Percentiles rank a stretch among this genome's conserved stretches.
phyloP scores from a whole-genome alignment of 148 eudicot species.

The Spergularia marina region DNA sequence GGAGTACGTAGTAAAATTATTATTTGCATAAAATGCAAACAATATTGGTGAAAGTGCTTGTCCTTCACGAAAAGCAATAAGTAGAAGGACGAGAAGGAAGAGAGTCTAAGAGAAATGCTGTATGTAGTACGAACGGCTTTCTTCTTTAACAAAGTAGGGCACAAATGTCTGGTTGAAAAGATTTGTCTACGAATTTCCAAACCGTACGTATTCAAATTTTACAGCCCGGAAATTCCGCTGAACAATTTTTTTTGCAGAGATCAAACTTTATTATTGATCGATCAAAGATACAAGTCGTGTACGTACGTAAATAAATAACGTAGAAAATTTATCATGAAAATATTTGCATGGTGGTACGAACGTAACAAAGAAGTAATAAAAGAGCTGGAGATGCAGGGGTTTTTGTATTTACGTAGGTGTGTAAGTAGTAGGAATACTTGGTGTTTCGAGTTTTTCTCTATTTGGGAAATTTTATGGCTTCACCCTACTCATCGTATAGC shows the following conservation, averaged over 20 bases:
- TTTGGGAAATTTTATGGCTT: slow-evolving; percentile 1
- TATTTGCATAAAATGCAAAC: background rate
- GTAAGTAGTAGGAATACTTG: background rate
- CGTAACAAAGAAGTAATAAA: background rate
- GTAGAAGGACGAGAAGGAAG: background rate
- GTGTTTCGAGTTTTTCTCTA: slow-evolving; percentile 12
- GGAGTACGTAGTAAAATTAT: background rate
- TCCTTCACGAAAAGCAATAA: background rate
- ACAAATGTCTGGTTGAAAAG: slow-evolving; percentile 20
- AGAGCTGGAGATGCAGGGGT: slow-evolving; percentile 6
- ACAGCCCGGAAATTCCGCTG: slow-evolving; percentile 30
- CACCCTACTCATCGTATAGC: background rate
- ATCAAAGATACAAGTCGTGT: background rate
- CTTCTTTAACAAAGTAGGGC: slow-evolving; percentile 4
- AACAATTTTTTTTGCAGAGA: background rate
- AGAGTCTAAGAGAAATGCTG: background rate
- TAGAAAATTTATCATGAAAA: background rate
- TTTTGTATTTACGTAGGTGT: background rate
- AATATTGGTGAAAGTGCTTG: background rate
- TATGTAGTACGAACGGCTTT: background rate
- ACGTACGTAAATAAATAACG: background rate
- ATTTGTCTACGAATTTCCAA: background rate
- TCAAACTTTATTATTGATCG: background rate
- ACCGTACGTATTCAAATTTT: slow-evolving; percentile 4
- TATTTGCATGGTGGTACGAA: background rate